Conservation (phyloP, 331 rosid genomes). For the Acacia pycnantha region DNA sequence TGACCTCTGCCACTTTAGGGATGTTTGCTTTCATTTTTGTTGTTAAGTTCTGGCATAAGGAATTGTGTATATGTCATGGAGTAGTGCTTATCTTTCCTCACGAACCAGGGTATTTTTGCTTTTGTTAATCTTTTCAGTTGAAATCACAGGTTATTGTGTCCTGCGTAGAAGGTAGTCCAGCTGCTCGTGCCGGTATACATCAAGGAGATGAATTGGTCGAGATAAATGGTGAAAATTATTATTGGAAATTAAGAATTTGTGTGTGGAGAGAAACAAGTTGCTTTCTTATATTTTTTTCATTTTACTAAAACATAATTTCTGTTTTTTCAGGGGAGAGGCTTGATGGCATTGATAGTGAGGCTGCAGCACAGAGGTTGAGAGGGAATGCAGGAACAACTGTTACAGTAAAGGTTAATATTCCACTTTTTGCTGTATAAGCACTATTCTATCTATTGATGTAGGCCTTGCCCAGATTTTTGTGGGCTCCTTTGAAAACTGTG, state of each 20-base stretch:
- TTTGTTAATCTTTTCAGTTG: background rate
- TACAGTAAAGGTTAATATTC: constrained; percentile 58
- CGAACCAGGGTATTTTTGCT: background rate
- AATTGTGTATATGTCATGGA: constrained; percentile 5
- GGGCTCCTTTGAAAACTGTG: background rate
- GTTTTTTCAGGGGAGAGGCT: constrained; percentile 67
- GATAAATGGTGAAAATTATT: constrained; percentile 58
- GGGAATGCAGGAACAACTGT: constrained; percentile 91
- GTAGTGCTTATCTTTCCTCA: background rate
- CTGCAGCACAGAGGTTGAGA: constrained; percentile 83
- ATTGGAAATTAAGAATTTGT: background rate
- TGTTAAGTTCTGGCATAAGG: background rate
- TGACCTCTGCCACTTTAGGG: background rate
- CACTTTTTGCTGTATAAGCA: background rate
- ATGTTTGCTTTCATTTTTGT: background rate
- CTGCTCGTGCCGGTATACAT: constrained; percentile 92
- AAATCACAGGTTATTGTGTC: constrained; percentile 82
- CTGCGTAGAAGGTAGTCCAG: constrained; percentile 82
- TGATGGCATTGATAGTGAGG: constrained; percentile 79
- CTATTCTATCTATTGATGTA: background rate
- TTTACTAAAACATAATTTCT: constrained; percentile 15
- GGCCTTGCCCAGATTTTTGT: background rate
- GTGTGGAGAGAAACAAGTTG: background rate
- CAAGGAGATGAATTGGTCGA: constrained; percentile 93
- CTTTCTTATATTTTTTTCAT: background rate